phyloP scores from a whole-genome alignment of 768 basidiomycete species.

The Austroboletus festivus region DNA sequence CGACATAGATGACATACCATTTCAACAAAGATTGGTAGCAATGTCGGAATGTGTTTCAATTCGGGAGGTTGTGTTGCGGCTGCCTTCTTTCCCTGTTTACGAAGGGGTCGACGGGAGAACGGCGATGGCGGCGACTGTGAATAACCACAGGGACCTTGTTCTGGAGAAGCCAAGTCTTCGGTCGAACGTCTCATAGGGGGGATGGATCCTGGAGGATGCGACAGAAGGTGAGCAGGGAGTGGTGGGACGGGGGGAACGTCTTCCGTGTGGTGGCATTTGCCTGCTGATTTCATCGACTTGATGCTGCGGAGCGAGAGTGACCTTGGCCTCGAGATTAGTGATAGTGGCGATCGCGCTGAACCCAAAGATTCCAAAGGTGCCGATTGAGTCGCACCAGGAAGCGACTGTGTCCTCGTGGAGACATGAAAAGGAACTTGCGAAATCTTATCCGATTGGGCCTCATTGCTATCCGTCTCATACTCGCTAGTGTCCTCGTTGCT shows the following conservation, averaged over 20 bases:
- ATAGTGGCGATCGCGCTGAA: slow-evolving; percentile 6
- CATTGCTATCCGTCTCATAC: slow-evolving; percentile 25
- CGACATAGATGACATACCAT: slow-evolving; percentile 53
- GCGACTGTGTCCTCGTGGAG: slow-evolving; percentile 2
- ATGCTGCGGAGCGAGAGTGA: slow-evolving; percentile 46
- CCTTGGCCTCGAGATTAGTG: slow-evolving; percentile 16
- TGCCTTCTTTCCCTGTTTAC: slow-evolving; percentile 43
- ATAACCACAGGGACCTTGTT: background rate
- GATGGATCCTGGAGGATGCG: slow-evolving; percentile 23
- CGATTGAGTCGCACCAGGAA: background rate
- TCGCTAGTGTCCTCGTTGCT: slow-evolving; percentile 40
- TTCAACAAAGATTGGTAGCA: slow-evolving; percentile 89
- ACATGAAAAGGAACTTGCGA: background rate
- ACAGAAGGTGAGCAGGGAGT: slow-evolving; percentile 34
- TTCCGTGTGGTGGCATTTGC: slow-evolving; percentile 23
- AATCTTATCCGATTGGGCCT: slow-evolving; percentile 15
- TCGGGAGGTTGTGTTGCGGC: slow-evolving; percentile 67
- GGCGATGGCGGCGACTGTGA: slow-evolving; percentile 5
- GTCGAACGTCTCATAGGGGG: slow-evolving; percentile 17
- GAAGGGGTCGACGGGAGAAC: slow-evolving; percentile 11
- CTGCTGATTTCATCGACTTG: slow-evolving; percentile 42
- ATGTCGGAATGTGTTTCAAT: slow-evolving; percentile 68
- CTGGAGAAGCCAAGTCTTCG: slow-evolving; percentile 5
- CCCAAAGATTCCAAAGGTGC: background rate
- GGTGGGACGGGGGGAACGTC: slow-evolving; percentile 44